Evolutionary conservation across 345 rosid species (phyloP).

Genomic region (Rhizophora apiculata): DNA sequence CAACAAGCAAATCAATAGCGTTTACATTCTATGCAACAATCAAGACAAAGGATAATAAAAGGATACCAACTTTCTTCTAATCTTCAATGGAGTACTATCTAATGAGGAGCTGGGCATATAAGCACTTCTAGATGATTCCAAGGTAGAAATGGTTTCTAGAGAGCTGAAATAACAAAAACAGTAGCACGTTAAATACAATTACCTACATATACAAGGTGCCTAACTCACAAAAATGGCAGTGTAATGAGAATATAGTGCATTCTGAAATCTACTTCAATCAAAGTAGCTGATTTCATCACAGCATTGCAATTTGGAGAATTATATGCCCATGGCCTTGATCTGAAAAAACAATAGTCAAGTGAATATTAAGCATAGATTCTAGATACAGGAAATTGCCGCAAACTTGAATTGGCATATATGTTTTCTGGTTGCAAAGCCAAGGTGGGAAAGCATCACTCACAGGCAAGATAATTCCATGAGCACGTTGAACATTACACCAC

Average conservation of each 20-base stretch:
- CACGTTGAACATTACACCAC: no score
- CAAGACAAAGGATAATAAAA: background rate
- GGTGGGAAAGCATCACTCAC: background rate
- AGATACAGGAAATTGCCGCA: no score
- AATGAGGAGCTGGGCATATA: conserved; percentile 21
- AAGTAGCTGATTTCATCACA: no score
- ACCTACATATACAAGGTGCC: background rate
- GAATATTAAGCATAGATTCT: no score
- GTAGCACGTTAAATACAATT: background rate
- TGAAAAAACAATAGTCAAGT: no score
- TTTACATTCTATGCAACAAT: background rate
- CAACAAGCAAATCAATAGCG: background rate
- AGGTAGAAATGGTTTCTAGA: conserved; percentile 25
- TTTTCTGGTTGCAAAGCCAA: background rate
- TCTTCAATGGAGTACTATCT: conserved; percentile 28
- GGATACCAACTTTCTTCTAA: conserved; percentile 34
- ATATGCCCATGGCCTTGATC: no score
- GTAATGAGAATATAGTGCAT: no score
- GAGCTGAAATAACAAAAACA: conserved; percentile 30
- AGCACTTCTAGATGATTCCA: conserved; percentile 19
- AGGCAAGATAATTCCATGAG: no score
- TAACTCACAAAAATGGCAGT: background rate
- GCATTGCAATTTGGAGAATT: no score
- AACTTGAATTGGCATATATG: no score
- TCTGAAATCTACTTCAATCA: no score